Evolutionary conservation across 164 flowering plant species (phyloP), one percentile per base, ranked within the genome.

Genomic region (Macadamia integrifolia): DNA sequence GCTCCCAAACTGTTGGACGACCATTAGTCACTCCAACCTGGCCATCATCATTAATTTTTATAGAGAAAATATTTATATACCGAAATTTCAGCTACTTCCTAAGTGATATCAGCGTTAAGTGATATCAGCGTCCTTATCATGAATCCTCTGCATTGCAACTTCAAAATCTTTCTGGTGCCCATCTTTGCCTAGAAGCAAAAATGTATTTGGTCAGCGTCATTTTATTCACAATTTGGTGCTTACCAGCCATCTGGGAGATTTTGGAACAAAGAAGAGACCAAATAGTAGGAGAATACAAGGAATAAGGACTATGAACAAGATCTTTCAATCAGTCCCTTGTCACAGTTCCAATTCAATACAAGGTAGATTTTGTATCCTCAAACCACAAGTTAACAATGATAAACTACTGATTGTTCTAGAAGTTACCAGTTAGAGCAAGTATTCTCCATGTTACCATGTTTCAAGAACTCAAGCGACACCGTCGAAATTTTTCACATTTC

Each of bases 211-310:
- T 15, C 44, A 32, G 23, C 10, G 49, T 17, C 17, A 18, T 53
- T 49, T 53, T 1, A 62, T 52, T 23, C 17, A 30, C 30, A 18
- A 71, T 48, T 11, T 6, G 43, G 23, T 44, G 35, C 84, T 83
- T 71, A 90, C 97, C 84, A 90, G 90, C 97, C 97, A 92, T 84
- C 97, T 84, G 2, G 97, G 97, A 15, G 97, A 91, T 72, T 91
- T 94, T 0, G 94, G 97, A 42, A 90, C 65, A 66, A 90, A 83
- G 50, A 70, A 80, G 3, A 88, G 82, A 56, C 96, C 97, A 18
- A 83, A 57, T 11, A 90, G 84, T 67, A 84, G 80, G 69, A 82
- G 40, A 49, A 87, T 32, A 73, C 93, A 88, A 11, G 97, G 97
- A 62, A 87, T 60, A 40, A 88, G 55, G 58, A 92, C 96, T 92